Evolutionary conservation across 768 basidiomycete species (phyloP).

Genomic region (Mycena rosella): DNA sequence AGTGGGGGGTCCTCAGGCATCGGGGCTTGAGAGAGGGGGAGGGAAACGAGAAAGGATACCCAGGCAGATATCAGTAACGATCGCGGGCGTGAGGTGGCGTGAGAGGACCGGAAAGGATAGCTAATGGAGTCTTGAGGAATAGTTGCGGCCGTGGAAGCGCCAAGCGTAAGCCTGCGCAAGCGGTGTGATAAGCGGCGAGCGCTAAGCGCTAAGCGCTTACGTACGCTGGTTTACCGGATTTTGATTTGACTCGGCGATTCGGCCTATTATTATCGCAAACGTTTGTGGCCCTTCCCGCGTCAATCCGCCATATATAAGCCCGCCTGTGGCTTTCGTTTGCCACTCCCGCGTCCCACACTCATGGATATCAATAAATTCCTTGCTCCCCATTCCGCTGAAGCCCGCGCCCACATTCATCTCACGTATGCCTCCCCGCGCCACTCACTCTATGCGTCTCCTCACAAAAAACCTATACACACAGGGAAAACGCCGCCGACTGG

Average conservation of each 20-base stretch:
- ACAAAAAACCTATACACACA: conserved; percentile 41
- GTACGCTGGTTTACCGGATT: too few relatives aligned
- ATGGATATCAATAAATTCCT: conserved; percentile 76
- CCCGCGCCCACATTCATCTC: conserved; percentile 74
- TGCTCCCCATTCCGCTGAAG: conserved; percentile 81
- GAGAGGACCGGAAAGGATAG: too few relatives aligned
- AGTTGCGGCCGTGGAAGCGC: too few relatives aligned
- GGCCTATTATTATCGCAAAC: too few relatives aligned
- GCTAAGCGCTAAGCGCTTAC: too few relatives aligned
- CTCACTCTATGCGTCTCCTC: conserved; percentile 16
- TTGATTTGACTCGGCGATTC: too few relatives aligned
- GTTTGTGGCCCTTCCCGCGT: too few relatives aligned
- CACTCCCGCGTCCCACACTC: conserved; percentile 24
- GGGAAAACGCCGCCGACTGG: conserved; percentile 78
- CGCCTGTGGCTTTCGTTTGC: conserved; percentile 31
- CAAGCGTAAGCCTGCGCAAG: too few relatives aligned
- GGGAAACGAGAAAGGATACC: neutral
- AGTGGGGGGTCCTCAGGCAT: conserved; percentile 47
- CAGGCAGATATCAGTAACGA: too few relatives aligned
- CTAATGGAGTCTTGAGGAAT: too few relatives aligned
- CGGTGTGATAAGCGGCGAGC: too few relatives aligned
- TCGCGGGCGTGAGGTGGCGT: too few relatives aligned
- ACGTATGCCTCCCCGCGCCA: conserved; percentile 61
- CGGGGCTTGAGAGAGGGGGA: neutral
- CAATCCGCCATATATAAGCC: conserved; percentile 11